Percentiles rank a stretch among this genome's conserved stretches.
These are phyloP conservation scores for Combretum micranthum DNA, from an alignment of 345 rosid genomes.

Conservation along the genomic window DNA sequence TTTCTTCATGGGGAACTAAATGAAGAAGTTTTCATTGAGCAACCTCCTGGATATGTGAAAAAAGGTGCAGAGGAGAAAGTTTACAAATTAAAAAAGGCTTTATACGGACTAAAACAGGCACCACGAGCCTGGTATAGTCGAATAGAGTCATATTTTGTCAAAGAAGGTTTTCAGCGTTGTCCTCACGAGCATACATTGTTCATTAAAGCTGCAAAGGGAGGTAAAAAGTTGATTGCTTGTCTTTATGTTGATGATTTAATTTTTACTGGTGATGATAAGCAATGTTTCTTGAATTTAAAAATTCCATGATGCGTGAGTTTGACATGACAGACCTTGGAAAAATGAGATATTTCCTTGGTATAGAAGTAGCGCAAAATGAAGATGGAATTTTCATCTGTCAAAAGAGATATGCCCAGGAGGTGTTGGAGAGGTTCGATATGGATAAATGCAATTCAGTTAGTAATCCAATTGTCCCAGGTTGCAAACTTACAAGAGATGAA, in stretches of 20 bases:
- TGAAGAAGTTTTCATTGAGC: no score
- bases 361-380: no score
- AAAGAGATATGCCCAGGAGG: no score
- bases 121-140: constrained; percentile 2
- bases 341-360: no score
- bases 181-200: constrained; percentile 1
- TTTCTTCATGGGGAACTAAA: constrained; percentile 1
- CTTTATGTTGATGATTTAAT: constrained; percentile 3
- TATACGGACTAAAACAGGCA: constrained; percentile 5
- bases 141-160: background rate
- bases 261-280: background rate
- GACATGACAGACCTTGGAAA: no score
- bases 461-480: background rate
- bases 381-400: no score
- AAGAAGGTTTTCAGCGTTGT: background rate
- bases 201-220: no score
- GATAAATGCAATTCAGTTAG: background rate
- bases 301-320: background rate
- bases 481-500: background rate
- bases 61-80: no score
- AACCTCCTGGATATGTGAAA: background rate
- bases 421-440: background rate
- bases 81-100: background rate
- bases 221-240: background rate
- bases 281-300: background rate